These are phyloP conservation scores for Cytospora paraplurivora DNA, from an alignment of 2,329 filamentous ascomycete genomes.

Conservation along the genomic window DNA sequence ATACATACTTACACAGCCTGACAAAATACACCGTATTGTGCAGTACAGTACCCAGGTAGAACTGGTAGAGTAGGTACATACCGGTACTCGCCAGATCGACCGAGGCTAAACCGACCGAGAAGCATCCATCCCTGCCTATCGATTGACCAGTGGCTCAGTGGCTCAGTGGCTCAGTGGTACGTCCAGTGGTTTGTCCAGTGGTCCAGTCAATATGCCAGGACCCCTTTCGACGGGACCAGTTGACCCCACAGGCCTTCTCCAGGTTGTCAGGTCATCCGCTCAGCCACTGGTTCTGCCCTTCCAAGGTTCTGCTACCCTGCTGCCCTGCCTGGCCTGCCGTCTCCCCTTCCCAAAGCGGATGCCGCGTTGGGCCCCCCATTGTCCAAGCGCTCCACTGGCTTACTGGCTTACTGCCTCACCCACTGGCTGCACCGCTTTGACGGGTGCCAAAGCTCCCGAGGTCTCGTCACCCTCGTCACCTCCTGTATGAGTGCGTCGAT, in stretches of 20 bases:
- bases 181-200: too few relatives aligned
- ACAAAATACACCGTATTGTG: neutral
- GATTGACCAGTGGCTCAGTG: neutral
- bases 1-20: too few relatives aligned
- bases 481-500: conserved; percentile 3
- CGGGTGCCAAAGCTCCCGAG: too few relatives aligned
- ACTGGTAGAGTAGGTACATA: neutral
- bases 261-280: neutral
- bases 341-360: neutral
- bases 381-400: neutral
- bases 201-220: neutral
- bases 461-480: conserved; percentile 4
- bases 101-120: neutral
- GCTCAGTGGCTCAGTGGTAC: too few relatives aligned
- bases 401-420: too few relatives aligned
- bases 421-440: too few relatives aligned
- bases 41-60: neutral
- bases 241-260: conserved; percentile 2
- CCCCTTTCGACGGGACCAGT: neutral
- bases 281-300: conserved; percentile 3
- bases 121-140: conserved; percentile 1
- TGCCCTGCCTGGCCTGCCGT: too few relatives aligned
- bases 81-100: neutral
- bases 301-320: neutral
- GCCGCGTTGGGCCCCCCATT: neutral